Evolutionary conservation across 2,329 filamentous ascomycete species (phyloP).

Genomic region (Diaporthe humulicola): DNA sequence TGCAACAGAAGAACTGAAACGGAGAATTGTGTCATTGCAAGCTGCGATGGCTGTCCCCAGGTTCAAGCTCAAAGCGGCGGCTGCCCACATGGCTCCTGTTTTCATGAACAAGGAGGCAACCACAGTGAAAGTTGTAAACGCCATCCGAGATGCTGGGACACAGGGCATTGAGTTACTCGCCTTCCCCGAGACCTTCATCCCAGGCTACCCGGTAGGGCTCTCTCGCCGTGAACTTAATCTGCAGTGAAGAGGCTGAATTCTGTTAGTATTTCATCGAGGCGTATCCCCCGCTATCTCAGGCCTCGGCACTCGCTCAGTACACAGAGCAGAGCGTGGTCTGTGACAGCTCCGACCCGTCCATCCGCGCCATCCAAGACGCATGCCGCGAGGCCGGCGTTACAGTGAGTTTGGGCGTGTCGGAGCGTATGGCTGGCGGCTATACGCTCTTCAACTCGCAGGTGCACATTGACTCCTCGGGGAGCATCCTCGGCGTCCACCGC

Average conservation of each 20-base stretch:
- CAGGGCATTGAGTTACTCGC: constrained; percentile 42
- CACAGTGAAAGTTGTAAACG: constrained; percentile 40
- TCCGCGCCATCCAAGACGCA: constrained; percentile 41
- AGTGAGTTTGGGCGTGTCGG: constrained; percentile 45
- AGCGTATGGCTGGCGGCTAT: constrained; percentile 44
- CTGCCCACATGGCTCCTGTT: constrained; percentile 44
- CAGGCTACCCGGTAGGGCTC: constrained; percentile 42
- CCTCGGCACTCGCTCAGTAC: constrained; percentile 42
- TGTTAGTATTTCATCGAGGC: constrained; percentile 45
- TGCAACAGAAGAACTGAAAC: neutral
- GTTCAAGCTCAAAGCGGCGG: constrained; percentile 42
- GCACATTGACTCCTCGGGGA: constrained; percentile 45
- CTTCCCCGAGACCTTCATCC: constrained; percentile 45
- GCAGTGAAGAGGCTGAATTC: neutral
- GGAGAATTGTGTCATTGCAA: no score
- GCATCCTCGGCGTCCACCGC: constrained; percentile 47
- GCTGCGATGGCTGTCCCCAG: constrained; percentile 27
- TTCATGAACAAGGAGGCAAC: constrained; percentile 45
- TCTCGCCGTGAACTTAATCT: neutral
- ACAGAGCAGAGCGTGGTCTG: constrained; percentile 43
- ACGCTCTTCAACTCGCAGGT: constrained; percentile 50
- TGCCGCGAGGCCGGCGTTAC: constrained; percentile 42
- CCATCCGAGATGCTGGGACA: constrained; percentile 41
- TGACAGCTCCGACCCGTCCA: constrained; percentile 35
- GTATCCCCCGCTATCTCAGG: constrained; percentile 44